Conservation (phyloP, 2,329 filamentous ascomycete species). For the Beauveria sp. region DNA sequence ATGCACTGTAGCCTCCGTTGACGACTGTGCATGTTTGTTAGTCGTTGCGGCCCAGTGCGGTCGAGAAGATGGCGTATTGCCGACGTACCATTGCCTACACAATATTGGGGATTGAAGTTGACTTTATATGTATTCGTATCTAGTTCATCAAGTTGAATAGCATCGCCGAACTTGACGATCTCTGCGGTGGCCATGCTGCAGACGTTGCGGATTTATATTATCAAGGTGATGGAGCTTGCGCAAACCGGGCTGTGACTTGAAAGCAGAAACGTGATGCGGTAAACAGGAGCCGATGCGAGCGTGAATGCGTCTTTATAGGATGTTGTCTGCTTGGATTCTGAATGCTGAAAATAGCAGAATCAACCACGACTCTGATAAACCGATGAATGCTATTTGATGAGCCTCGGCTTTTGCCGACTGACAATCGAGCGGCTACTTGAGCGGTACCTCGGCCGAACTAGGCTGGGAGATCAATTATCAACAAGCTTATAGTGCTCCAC, state of each 20-base stretch:
- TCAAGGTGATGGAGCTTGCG: background rate
- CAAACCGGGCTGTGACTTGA: background rate
- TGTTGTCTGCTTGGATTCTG: too few species aligned
- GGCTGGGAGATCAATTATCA: background rate
- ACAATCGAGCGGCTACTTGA: background rate
- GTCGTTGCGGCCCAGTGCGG: background rate
- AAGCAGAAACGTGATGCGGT: background rate
- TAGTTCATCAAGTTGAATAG: constrained; percentile 16
- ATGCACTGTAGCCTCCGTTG: constrained; percentile 32
- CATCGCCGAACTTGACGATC: constrained; percentile 14
- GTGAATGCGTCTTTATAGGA: background rate
- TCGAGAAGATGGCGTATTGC: background rate
- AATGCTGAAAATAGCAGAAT: background rate
- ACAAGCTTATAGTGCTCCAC: background rate
- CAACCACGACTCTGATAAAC: background rate
- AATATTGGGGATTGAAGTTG: constrained; percentile 16
- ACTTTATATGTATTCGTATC: constrained; percentile 20
- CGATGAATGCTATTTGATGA: background rate
- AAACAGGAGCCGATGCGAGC: background rate
- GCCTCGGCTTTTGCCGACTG: background rate
- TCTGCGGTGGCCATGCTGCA: background rate
- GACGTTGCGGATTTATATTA: background rate
- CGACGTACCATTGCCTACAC: constrained; percentile 19
- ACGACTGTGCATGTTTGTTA: constrained; percentile 21
- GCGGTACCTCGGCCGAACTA: background rate